These are phyloP conservation scores for Gilbertella persicaria DNA, from an alignment of 371 early-diverging fungal species.

Conservation along the genomic window DNA sequence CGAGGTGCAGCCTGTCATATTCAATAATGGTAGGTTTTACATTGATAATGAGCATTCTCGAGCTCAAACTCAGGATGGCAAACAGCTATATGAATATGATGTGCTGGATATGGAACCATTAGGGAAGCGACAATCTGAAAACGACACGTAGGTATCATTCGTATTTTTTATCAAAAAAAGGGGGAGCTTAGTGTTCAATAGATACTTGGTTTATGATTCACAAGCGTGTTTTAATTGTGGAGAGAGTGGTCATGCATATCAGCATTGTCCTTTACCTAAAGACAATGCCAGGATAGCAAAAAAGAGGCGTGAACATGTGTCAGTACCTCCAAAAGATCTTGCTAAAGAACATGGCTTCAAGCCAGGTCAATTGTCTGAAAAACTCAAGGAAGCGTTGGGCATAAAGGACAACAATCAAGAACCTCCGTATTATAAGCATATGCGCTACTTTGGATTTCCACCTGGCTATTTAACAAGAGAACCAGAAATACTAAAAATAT, in stretches of 20 bases:
- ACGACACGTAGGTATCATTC: not conserved
- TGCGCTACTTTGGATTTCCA: conserved; percentile 27
- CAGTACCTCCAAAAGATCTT: no score
- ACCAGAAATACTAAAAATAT: not conserved
- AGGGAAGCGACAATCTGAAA: not conserved
- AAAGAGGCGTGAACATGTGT: not conserved
- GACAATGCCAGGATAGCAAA: no score
- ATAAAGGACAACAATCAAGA: conserved; percentile 7
- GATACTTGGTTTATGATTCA: no score
- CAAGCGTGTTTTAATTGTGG: not conserved
- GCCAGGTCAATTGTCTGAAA: conserved; percentile 19
- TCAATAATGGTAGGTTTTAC: conserved; percentile 28
- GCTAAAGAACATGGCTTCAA: not conserved
- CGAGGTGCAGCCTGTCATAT: conserved; percentile 16
- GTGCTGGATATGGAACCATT: not conserved
- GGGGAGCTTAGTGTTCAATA: no score
- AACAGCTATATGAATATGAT: not conserved
- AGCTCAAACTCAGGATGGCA: not conserved
- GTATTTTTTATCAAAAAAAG: not conserved
- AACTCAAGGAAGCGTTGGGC: conserved; percentile 17
- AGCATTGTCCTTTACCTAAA: no score
- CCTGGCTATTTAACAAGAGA: conserved; percentile 16
- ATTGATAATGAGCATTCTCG: conserved; percentile 14
- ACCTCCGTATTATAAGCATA: conserved; percentile 23
- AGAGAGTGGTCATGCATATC: no score